Base-by-base conservation (phyloP, 1,139 yeast species). In the Casaregolazyma lundiana region DNA sequence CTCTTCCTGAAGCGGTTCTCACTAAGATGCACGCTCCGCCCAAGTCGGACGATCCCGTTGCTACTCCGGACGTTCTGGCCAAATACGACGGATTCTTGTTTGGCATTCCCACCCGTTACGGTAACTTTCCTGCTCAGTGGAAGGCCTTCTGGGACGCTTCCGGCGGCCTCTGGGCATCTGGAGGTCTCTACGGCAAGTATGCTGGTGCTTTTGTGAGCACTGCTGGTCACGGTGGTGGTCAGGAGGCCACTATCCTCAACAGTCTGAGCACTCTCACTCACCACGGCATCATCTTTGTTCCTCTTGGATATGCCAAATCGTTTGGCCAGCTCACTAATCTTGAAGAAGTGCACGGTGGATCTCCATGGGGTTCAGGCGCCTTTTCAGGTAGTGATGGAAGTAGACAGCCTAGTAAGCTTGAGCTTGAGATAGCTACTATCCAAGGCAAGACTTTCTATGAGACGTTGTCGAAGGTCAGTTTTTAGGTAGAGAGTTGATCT, bases 291-390 rank as follows among this genome's bases (percentile, higher is more conserved):
- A 78, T 82, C 57, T 86, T 63, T 64, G 82, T 86, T 48, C 95
- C 95, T 62, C 75, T 86, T 57, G 95, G 95, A 62, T 85, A 80
- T 72, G 80, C 78, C 57, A 68, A 76, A 57, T 73, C 76, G 35
- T 81, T 81, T 68, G 75, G 75, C 39, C 75, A 76, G 57, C 66
- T 82, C 54, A 67, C 85, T 50, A 75, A 75, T 68, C 65, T 85
- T 50, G 74, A 72, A 13, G 89, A 84, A 71, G 77, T 79, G 49
- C 94, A 84, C 64, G 95, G 95, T 64, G 84, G 84, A 55, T 81
- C 90, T 47, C 78, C 95, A 49, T 86, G 92, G 89, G 95, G 95
- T 69, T 88, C 95, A 42, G 95, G 95, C 61, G 71, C 88, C 50
- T 75, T 75, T 58, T 90, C 95, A 35, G 90, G 81, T 57, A 74